A percentile compares a stretch with the other conserved stretches of the same genome.
phyloP scores from a whole-genome alignment of 345 rosid species.

The Passiflora organensis region DNA sequence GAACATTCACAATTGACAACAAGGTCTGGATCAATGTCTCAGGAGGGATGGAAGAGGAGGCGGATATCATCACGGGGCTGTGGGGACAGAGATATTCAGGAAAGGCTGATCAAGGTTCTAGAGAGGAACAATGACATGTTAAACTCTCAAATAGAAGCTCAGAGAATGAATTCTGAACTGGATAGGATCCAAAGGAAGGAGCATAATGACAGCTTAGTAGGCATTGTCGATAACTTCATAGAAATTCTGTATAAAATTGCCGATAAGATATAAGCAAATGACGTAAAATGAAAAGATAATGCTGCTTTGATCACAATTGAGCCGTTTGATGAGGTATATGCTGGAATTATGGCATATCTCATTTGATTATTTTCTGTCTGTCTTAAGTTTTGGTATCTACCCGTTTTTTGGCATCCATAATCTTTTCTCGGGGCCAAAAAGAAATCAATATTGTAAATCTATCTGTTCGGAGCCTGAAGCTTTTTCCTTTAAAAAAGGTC shows the following conservation, averaged over 20 bases:
- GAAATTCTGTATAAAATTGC: slow-evolving; percentile 27
- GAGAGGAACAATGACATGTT: slow-evolving; percentile 20
- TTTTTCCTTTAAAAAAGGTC: no score
- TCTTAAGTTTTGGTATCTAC: no score
- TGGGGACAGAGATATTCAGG: slow-evolving; percentile 10
- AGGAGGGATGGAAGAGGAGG: slow-evolving; percentile 20
- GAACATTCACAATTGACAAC: slow-evolving; percentile 9
- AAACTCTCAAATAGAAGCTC: slow-evolving; percentile 20
- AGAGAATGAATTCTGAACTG: slow-evolving; percentile 16
- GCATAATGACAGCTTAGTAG: slow-evolving; percentile 17
- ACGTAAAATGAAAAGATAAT: neutral
- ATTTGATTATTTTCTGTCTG: no score
- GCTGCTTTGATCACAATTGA: neutral
- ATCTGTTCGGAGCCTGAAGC: no score
- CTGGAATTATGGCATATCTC: no score
- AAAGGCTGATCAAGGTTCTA: slow-evolving; percentile 14
- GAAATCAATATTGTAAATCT: no score
- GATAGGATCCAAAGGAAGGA: slow-evolving; percentile 23
- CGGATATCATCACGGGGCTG: slow-evolving; percentile 9
- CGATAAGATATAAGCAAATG: slow-evolving; percentile 19
- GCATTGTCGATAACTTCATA: slow-evolving; percentile 18
- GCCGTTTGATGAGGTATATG: neutral
- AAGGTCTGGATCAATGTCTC: slow-evolving; percentile 12
- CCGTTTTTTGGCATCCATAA: no score
- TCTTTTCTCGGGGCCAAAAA: no score